phyloP scores from a whole-genome alignment of 345 rosid species.

The Geranium brycei region DNA sequence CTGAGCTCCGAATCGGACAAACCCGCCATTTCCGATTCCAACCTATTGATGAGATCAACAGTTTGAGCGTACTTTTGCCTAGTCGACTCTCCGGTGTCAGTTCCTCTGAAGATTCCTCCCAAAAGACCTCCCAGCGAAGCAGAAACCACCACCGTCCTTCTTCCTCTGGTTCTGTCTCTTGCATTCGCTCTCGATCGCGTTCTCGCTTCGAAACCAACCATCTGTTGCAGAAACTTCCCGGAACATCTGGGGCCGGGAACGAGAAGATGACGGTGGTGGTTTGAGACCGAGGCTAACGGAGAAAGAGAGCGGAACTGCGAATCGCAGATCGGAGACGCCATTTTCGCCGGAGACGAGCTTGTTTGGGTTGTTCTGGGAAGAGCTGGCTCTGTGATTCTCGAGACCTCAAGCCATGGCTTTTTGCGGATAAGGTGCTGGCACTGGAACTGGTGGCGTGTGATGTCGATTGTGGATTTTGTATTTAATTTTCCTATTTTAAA shows the following conservation, averaged over 20 bases:
- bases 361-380: neutral
- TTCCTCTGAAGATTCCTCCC: constrained; percentile 72
- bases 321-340: constrained; percentile 4
- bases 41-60: constrained; percentile 39
- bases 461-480: too few species aligned
- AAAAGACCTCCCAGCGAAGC: constrained; percentile 78
- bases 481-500: too few species aligned
- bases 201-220: constrained; percentile 9
- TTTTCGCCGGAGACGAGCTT: neutral
- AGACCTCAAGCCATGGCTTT: too few species aligned
- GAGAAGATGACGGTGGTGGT: constrained; percentile 1
- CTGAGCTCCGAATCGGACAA: constrained; percentile 60
- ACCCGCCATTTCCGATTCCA: constrained; percentile 48
- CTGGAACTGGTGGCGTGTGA: too few species aligned
- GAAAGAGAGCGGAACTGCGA: constrained; percentile 2
- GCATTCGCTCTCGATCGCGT: constrained; percentile 3
- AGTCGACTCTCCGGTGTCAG: constrained; percentile 79
- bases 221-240: constrained; percentile 18
- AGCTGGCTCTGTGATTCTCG: neutral
- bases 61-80: constrained; percentile 56
- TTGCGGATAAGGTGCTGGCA: too few species aligned
- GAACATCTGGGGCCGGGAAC: neutral
- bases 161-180: constrained; percentile 10
- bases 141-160: constrained; percentile 21
- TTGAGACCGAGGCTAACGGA: constrained; percentile 5